Percentiles rank a stretch among this genome's conserved stretches.
Conservation (phyloP, 2,329 filamentous ascomycete genomes). For the Neospermospora avenae region DNA sequence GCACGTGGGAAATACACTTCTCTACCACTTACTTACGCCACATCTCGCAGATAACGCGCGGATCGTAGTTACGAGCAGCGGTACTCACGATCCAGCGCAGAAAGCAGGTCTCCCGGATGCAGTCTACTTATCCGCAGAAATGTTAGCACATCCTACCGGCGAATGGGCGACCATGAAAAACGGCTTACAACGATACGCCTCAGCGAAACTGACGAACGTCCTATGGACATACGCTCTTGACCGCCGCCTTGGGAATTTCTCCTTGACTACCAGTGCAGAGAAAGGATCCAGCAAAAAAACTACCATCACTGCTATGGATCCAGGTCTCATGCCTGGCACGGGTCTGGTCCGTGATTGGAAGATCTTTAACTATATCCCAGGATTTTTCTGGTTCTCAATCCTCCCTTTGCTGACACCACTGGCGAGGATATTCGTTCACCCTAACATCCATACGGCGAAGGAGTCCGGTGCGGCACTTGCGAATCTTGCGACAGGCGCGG, state of each 20-base stretch:
- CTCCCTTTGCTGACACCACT: slow-evolving; percentile 38
- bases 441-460: slow-evolving; percentile 39
- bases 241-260: slow-evolving; percentile 32
- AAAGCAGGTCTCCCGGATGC: slow-evolving; percentile 43
- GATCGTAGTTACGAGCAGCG: slow-evolving; percentile 44
- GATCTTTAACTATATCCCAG: slow-evolving; percentile 29
- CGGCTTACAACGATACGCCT: slow-evolving; percentile 43
- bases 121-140: slow-evolving; percentile 42
- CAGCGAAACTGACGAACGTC: slow-evolving; percentile 46
- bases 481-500: slow-evolving; percentile 38
- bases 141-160: slow-evolving; percentile 41
- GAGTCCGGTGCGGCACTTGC: slow-evolving; percentile 43
- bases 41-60: slow-evolving; percentile 39
- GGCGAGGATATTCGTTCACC: slow-evolving; percentile 33
- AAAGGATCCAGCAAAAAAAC: slow-evolving; percentile 30
- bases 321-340: slow-evolving; percentile 48
- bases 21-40: slow-evolving; percentile 46
- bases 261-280: background rate
- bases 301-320: slow-evolving; percentile 44
- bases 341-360: slow-evolving; percentile 36
- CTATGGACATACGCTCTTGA: slow-evolving; percentile 47
- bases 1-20: slow-evolving; percentile 48
- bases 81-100: slow-evolving; percentile 46
- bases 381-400: slow-evolving; percentile 38
- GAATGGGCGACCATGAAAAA: slow-evolving; percentile 28